Evolutionary conservation across 345 rosid genomes (phyloP), one percentile per base, ranked within the genome.

Genomic region (Citrus mangshanensis): DNA sequence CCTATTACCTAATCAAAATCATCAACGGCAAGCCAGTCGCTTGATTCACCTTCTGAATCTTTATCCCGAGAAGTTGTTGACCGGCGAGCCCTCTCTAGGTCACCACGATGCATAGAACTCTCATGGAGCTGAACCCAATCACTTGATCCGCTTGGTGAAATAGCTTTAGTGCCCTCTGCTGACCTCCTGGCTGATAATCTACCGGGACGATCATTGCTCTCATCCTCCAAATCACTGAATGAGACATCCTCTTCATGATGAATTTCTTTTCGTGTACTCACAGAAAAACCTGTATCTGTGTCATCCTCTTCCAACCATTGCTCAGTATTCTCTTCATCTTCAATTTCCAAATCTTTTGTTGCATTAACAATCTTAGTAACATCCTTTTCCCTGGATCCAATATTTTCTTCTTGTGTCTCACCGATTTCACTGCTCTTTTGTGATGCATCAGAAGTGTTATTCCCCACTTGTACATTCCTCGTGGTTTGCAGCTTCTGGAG

Each of bases 161-260:
- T 77, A 28, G 76, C 73, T 60, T 74, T 82, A 9, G 64, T 18
- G 9, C 63, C 80, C 61, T 76, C 78, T 38, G 77, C 49, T n/a
- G 49, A 74, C 27, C 40, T 86, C 62, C 40, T 68, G 28, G 76
- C 64, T 19, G 83, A 80, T 42, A 65, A 73, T 83, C 86, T 86
- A 46, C 68, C 54, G 0, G 87, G 78, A 68, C 62, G 81, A 70
- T 85, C 82, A 34, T 68, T 80, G 8, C 80, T 80, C 22, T 84
- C 84, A 2, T 90, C 93, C 64, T 89, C 96, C 83, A 90, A 77
- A 81, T 92, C 97, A 72, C 94, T 90, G 76, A 90, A 90, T 3
- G 89, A 88, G 66, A 89, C 84, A 65, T 84, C 89, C 65, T 81
- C 89, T 64, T 85, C 91, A 21, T 76, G 75, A 80, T 77, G 82